These are phyloP conservation scores for Pseudozyma tsukubaensis DNA, from an alignment of 1,284 basidiomycete species.

Conservation along the genomic window DNA sequence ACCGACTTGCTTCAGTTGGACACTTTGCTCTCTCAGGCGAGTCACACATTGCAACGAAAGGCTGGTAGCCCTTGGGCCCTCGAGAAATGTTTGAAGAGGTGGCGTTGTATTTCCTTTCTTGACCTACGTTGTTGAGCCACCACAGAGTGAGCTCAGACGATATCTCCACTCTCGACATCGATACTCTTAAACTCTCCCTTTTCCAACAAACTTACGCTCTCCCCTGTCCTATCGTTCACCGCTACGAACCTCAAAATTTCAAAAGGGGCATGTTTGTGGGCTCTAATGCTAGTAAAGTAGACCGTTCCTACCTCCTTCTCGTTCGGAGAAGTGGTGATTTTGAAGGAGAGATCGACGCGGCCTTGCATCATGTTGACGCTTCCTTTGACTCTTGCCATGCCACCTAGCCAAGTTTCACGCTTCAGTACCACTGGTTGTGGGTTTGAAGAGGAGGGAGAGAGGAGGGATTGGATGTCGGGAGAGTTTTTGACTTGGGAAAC, in stretches of 20 bases:
- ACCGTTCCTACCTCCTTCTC: slow-evolving; percentile 25
- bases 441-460: slow-evolving; percentile 25
- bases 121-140: no score
- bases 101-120: no score
- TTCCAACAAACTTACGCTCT: slow-evolving; percentile 33
- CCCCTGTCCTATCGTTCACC: slow-evolving; percentile 31
- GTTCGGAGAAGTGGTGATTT: slow-evolving; percentile 4
- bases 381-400: slow-evolving; percentile 47
- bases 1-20: no score
- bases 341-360: slow-evolving; percentile 56
- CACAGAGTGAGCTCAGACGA: slow-evolving; percentile 8
- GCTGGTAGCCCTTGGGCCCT: no score
- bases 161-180: slow-evolving; percentile 25
- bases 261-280: slow-evolving; percentile 41
- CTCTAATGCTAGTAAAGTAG: slow-evolving; percentile 60
- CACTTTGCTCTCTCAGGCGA: no score
- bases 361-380: slow-evolving; percentile 62
- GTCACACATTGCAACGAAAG: no score
- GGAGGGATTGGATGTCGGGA: slow-evolving; percentile 20
- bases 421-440: slow-evolving; percentile 18
- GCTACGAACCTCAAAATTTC: slow-evolving; percentile 59
- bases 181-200: not conserved
- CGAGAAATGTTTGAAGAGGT: no score
- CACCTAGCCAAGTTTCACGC: slow-evolving; percentile 21
- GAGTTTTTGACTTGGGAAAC: slow-evolving; percentile 45